Percentiles rank a stretch among this genome's conserved stretches.
phyloP scores from a whole-genome alignment of 495 filamentous ascomycete species.

The Xylaria flabelliformis region DNA sequence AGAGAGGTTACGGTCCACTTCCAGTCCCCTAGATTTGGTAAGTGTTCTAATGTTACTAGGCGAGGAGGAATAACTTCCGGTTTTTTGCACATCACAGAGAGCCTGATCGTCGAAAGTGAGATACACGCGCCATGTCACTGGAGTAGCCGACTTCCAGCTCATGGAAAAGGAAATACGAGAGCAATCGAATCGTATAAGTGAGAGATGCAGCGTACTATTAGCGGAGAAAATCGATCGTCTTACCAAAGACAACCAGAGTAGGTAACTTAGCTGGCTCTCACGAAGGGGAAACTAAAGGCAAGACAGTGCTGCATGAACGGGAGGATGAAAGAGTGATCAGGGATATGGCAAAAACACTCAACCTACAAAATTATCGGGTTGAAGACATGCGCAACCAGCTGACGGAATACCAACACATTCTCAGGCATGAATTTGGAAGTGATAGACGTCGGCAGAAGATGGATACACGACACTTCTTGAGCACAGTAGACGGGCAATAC shows the following conservation, averaged over 20 bases:
- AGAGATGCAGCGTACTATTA: conserved; percentile 6
- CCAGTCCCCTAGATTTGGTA: too few relatives aligned
- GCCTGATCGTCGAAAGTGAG: too few relatives aligned
- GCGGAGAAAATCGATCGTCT: conserved; percentile 11
- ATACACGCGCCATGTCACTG: too few relatives aligned
- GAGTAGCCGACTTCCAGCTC: too few relatives aligned
- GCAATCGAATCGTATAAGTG: conserved; percentile 8
- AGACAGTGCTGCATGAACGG: background rate
- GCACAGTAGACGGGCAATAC: background rate
- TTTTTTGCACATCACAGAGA: too few relatives aligned
- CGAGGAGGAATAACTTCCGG: too few relatives aligned
- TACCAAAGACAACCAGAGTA: background rate
- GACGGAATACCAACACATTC: background rate
- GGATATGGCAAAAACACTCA: background rate
- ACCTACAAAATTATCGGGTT: background rate
- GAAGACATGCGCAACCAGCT: background rate
- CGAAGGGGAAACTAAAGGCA: background rate
- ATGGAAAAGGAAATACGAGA: background rate
- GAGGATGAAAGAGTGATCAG: background rate
- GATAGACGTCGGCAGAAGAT: conserved; percentile 15
- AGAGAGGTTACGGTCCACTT: too few relatives aligned
- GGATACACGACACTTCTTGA: conserved; percentile 3
- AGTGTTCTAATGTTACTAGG: too few relatives aligned
- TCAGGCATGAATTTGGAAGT: background rate
- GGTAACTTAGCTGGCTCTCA: background rate